Base-by-base conservation (phyloP, 2,329 filamentous ascomycete species). In the Fusarium falciforme region DNA sequence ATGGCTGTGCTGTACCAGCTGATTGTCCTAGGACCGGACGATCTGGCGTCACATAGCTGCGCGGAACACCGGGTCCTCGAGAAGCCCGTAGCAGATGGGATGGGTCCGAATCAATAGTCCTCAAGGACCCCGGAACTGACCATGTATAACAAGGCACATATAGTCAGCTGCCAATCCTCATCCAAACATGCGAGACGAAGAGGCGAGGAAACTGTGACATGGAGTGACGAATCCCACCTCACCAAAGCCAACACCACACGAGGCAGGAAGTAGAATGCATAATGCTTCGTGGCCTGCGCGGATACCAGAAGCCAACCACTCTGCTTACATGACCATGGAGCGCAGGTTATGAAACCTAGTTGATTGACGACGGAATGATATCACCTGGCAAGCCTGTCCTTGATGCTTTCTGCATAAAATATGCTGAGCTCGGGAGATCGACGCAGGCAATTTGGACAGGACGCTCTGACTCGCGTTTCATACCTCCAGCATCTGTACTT, bases 381-480 rank as follows among this genome's bases (percentile, higher is more conserved):
- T 25, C 20, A 16, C 17, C 61, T 63, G 29, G 36, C 29, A 47
- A 35, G 61, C 47, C 35, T 59, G 44, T 31, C 44, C 29, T 68
- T 61, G 49, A 17, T 58, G 58, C 61, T 25, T 54, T 40, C 31
- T 67, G 44, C 58, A 49, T 61, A 33, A 35, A n/a, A 66, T 64
- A 63, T 64, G 63, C 47, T 70, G 64, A 55, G 62, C 63, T 58
- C 73, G 76, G 76, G 76, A 78, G 76, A 78, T 78, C 76, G 73
- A 78, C 76, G 65, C 64, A 61, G 63, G 68, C 69, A 70, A 77
- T 72, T 72, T 62, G 29, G 62, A 64, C 31, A 60, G 35, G 64
- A 63, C 33, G 64, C 42, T 36, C 64, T 77, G 75, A 78, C 76
- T 78, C 76, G 62, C 66, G 68, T 40, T 60, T 72, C 47, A 59